These are phyloP conservation scores for Clavaria fumosa DNA, from an alignment of 768 basidiomycete species.

Conservation along the genomic window DNA sequence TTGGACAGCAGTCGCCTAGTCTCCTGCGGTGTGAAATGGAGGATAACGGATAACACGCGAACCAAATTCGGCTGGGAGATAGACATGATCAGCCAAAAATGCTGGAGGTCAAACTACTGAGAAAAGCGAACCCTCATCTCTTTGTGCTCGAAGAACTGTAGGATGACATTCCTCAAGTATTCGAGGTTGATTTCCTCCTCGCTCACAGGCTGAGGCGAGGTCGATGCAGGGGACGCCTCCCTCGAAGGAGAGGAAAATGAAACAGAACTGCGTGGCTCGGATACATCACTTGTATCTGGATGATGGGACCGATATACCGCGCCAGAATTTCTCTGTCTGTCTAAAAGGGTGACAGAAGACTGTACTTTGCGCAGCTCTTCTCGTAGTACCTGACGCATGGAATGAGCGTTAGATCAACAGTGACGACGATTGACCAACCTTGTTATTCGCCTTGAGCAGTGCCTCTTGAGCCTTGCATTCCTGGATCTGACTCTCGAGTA, in stretches of 20 bases:
- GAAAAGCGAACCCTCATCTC: constrained; percentile 77
- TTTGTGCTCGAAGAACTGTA: constrained; percentile 96
- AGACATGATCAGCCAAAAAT: constrained; percentile 4
- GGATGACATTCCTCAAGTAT: constrained; percentile 87
- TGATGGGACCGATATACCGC: constrained; percentile 79
- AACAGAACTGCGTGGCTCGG: constrained; percentile 21
- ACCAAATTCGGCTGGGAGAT: constrained; percentile 65
- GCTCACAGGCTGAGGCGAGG: constrained; percentile 19
- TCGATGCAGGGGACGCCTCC: constrained; percentile 23
- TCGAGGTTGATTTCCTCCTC: constrained; percentile 89
- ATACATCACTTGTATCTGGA: constrained; percentile 22
- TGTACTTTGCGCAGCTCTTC: constrained; percentile 95
- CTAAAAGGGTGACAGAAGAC: constrained; percentile 77
- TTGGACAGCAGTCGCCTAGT: constrained; percentile 80
- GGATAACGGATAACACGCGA: constrained; percentile 78
- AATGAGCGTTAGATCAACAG: constrained; percentile 1
- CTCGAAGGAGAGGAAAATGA: constrained; percentile 24
- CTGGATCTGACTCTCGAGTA: constrained; percentile 53
- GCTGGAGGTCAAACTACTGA: background rate
- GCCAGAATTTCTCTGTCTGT: constrained; percentile 84
- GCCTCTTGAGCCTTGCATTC: constrained; percentile 56
- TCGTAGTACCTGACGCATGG: constrained; percentile 49
- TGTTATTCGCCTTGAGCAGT: constrained; percentile 61
- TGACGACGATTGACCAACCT: constrained; percentile 29
- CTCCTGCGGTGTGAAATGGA: constrained; percentile 92